A percentile compares a stretch with the other conserved stretches of the same genome.
Conservation (phyloP, 1,284 basidiomycete species). For the Marasmius sp. region DNA sequence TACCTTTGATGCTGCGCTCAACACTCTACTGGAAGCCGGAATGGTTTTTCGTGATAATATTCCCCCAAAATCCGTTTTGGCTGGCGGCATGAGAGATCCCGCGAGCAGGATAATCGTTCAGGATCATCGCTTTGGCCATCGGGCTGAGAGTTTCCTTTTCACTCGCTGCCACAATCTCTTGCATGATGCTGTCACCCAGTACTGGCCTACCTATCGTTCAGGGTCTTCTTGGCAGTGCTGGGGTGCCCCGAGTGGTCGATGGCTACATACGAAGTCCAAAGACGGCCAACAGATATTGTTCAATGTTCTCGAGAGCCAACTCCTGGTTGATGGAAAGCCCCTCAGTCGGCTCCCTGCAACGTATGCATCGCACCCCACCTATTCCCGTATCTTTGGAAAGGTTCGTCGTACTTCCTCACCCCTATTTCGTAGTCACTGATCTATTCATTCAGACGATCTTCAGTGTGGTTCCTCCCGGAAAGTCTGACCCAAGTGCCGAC, state of each 20-base stretch:
- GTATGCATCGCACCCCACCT: not conserved
- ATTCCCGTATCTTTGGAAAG: not conserved
- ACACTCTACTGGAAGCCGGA: not conserved
- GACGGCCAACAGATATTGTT: not conserved
- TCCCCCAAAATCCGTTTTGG: not conserved
- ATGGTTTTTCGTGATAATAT: not conserved
- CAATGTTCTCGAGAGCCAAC: not conserved
- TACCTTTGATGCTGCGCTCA: not conserved
- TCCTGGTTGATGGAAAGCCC: not conserved
- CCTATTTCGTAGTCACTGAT: not conserved
- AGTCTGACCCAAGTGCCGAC: not conserved
- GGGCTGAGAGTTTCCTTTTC: not conserved
- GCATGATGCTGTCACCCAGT: not conserved
- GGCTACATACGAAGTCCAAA: not conserved
- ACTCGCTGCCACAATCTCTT: not conserved
- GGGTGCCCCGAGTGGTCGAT: not conserved
- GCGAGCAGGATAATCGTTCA: not conserved
- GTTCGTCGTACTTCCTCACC: not conserved
- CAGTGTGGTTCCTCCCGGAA: not conserved
- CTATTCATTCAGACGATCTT: not conserved
- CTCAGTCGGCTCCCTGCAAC: not conserved
- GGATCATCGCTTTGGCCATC: not conserved
- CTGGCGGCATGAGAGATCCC: not conserved
- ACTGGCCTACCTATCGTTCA: not conserved
- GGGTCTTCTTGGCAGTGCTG: not conserved